phyloP scores from a whole-genome alignment of 2,329 filamentous ascomycete genomes.

The Westerdykella sp. region DNA sequence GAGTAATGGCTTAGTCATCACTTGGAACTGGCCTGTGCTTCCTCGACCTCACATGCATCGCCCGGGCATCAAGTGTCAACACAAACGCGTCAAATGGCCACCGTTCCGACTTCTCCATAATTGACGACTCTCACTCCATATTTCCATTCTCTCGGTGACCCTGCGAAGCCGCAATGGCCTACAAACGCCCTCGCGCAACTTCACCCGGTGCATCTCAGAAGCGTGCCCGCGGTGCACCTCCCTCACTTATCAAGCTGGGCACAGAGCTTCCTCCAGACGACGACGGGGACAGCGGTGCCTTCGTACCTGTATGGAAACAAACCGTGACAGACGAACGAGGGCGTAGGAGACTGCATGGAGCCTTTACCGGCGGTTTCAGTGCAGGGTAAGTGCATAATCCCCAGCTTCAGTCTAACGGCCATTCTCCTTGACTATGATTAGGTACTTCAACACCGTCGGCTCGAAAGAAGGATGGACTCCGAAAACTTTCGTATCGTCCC shows the following conservation, averaged over 20 bases:
- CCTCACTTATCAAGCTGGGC: conserved; percentile 48
- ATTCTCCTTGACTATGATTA: conserved; percentile 41
- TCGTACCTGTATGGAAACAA: conserved; percentile 96
- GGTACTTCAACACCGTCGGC: conserved; percentile 96
- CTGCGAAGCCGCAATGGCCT: conserved; percentile 20
- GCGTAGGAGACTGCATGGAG: conserved; percentile 84
- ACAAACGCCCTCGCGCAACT: conserved; percentile 27
- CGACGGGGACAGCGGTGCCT: conserved; percentile 81
- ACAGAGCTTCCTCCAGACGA: conserved; percentile 75
- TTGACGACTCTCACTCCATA: no score
- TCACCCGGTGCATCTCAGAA: conserved; percentile 52
- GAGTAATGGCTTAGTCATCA: no score
- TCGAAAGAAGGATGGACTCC: conserved; percentile 98
- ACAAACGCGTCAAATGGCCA: no score
- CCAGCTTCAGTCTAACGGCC: conserved; percentile 6
- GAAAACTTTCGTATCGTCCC: conserved; percentile 84
- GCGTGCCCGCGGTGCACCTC: conserved; percentile 53
- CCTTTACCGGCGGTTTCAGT: conserved; percentile 94
- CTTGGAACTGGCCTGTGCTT: no score
- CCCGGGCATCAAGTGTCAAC: no score
- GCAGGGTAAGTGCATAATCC: conserved; percentile 63
- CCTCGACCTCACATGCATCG: no score
- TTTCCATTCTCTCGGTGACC: not conserved
- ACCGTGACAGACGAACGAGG: conserved; percentile 91
- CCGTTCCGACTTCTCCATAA: no score